phyloP scores from a whole-genome alignment of 305 asterid genomes.

The Rubia balearica region DNA sequence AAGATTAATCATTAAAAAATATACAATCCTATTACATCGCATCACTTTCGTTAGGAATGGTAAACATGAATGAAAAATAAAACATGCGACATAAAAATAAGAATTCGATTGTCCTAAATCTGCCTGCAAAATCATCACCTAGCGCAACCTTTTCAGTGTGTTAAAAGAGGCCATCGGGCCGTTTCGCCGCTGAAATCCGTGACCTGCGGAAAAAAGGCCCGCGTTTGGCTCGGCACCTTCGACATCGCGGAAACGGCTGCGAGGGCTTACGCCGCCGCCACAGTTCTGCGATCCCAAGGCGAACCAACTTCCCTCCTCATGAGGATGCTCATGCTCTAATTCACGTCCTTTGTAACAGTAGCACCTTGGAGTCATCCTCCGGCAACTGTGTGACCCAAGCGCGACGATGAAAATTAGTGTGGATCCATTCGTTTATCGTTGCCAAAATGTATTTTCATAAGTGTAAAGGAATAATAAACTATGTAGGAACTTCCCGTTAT shows the following conservation, averaged over 20 bases:
- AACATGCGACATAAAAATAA: no score
- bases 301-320: slow-evolving; percentile 54
- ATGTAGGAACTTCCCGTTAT: no score
- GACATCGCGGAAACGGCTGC: slow-evolving; percentile 97
- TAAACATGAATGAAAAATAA: no score
- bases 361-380: slow-evolving; percentile 74
- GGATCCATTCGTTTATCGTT: no score
- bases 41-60: no score
- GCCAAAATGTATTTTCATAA: no score
- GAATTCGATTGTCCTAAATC: no score
- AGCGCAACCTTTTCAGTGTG: no score
- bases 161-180: slow-evolving; percentile 72
- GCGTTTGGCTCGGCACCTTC: slow-evolving; percentile 92
- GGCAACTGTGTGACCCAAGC: slow-evolving; percentile 33
- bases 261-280: slow-evolving; percentile 72
- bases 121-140: no score
- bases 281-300: slow-evolving; percentile 83
- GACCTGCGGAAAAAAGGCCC: slow-evolving; percentile 76
- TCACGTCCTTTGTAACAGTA: slow-evolving; percentile 58
- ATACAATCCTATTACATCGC: no score
- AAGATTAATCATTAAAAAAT: no score
- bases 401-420: neutral
- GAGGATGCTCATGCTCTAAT: slow-evolving; percentile 16
- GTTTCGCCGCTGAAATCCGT: slow-evolving; percentile 92
- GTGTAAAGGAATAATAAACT: no score